Conservation (phyloP, 768 basidiomycete genomes). For the Lanmaoa rubissima region DNA sequence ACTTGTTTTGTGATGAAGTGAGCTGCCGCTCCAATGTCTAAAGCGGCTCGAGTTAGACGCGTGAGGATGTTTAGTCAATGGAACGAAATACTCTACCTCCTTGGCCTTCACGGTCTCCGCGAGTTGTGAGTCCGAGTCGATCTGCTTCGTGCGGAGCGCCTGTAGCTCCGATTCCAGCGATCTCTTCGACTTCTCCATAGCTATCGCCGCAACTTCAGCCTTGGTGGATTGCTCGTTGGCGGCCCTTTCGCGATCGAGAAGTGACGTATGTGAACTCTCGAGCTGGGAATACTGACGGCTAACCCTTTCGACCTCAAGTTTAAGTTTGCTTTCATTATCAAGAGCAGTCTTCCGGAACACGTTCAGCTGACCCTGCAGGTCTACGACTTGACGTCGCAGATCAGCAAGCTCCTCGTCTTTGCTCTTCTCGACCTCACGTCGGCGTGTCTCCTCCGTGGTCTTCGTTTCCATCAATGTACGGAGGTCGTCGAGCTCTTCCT, state of each 20-base stretch:
- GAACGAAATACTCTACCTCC: constrained; percentile 54
- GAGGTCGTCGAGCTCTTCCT: constrained; percentile 83
- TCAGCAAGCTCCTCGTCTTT: constrained; percentile 80
- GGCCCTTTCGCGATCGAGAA: constrained; percentile 59
- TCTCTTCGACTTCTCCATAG: constrained; percentile 69
- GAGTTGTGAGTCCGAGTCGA: constrained; percentile 63
- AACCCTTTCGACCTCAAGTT: constrained; percentile 69
- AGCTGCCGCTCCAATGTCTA: constrained; percentile 81
- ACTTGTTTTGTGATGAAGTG: constrained; percentile 66
- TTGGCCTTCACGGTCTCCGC: constrained; percentile 60
- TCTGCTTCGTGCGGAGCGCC: constrained; percentile 62
- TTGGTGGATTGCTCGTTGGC: constrained; percentile 50
- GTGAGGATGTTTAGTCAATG: not conserved
- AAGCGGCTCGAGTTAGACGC: not conserved
- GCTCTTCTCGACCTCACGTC: constrained; percentile 81
- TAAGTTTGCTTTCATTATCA: constrained; percentile 70
- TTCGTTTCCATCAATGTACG: constrained; percentile 83
- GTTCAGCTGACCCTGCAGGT: constrained; percentile 65
- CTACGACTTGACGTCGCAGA: constrained; percentile 60
- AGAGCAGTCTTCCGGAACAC: constrained; percentile 59
- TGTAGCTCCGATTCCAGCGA: constrained; percentile 71
- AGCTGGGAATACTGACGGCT: constrained; percentile 59
- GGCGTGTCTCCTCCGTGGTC: constrained; percentile 79
- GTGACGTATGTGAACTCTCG: constrained; percentile 57
- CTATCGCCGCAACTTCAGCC: constrained; percentile 47